phyloP scores from a whole-genome alignment of 2,329 filamentous ascomycete genomes.

The Polychaeton citri region DNA sequence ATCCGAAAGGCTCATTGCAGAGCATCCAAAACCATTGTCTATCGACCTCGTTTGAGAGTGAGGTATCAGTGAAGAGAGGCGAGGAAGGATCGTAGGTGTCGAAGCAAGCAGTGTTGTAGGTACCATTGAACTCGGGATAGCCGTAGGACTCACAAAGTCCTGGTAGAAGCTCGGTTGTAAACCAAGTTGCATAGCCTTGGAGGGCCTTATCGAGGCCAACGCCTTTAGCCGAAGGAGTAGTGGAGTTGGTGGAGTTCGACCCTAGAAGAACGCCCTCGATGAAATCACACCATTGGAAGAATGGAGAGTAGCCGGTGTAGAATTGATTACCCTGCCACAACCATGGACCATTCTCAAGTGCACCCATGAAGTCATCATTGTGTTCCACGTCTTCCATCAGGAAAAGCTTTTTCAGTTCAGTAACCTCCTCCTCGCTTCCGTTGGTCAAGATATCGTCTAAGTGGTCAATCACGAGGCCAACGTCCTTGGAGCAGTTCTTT shows the following conservation, averaged over 20 bases:
- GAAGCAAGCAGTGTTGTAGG: conserved; percentile 36
- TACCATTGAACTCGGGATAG: conserved; percentile 32
- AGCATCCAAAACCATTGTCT: conserved; percentile 48
- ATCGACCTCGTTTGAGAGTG: conserved; percentile 32
- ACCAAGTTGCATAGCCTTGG: conserved; percentile 42
- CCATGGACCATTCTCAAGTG: conserved; percentile 43
- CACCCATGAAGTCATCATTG: conserved; percentile 40
- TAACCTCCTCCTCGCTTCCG: conserved; percentile 19
- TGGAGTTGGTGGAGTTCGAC: conserved; percentile 17
- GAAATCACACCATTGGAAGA: conserved; percentile 32
- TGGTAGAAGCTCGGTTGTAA: conserved; percentile 32
- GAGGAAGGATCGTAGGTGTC: conserved; percentile 39
- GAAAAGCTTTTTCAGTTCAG: conserved; percentile 39
- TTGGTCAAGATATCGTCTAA: conserved; percentile 24
- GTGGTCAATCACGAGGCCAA: conserved; percentile 39
- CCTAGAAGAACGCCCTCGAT: conserved; percentile 18
- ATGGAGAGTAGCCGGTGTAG: conserved; percentile 27
- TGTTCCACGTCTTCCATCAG: conserved; percentile 37
- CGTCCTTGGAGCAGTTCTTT: conserved; percentile 42
- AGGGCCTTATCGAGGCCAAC: conserved; percentile 44
- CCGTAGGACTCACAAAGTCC: conserved; percentile 35
- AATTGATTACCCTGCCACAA: conserved; percentile 44
- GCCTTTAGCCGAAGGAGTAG: conserved; percentile 26
- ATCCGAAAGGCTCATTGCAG: conserved; percentile 50
- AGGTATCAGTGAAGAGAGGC: conserved; percentile 38